Evolutionary conservation across 345 rosid species (phyloP).

Genomic region (Pistacia integerrima): DNA sequence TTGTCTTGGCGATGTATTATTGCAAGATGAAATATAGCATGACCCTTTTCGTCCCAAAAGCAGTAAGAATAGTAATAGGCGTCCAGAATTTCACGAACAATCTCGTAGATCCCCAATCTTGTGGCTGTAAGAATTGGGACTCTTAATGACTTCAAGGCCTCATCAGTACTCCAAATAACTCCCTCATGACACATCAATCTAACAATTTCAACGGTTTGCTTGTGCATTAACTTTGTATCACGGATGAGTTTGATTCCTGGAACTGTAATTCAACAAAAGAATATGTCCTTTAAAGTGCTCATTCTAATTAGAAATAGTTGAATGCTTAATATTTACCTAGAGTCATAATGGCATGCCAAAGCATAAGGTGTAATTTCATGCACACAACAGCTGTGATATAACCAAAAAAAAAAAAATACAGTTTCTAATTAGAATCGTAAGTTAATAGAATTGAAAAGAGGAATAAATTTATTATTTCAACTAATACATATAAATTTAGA

Average conservation of each 20-base stretch:
- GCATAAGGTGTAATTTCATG: neutral
- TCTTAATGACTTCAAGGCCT: neutral
- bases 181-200: neutral
- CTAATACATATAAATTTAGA: neutral
- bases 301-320: too few species aligned
- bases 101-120: neutral
- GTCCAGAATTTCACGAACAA: neutral
- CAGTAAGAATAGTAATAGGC: neutral
- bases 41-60: neutral
- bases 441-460: too few species aligned
- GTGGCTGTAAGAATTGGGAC: neutral
- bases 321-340: neutral
- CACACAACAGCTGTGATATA: neutral
- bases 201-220: neutral
- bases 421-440: too few species aligned
- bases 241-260: neutral
- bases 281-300: neutral
- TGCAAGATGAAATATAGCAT: neutral
- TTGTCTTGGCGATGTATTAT: neutral
- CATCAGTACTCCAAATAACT: neutral
- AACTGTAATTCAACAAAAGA: neutral
- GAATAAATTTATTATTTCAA: too few species aligned
- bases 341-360: neutral
- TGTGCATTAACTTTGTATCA: neutral
- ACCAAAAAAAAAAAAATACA: too few species aligned